Evolutionary conservation across 2,329 filamentous ascomycete genomes (phyloP).

Genomic region (Verticillium isaacii): DNA sequence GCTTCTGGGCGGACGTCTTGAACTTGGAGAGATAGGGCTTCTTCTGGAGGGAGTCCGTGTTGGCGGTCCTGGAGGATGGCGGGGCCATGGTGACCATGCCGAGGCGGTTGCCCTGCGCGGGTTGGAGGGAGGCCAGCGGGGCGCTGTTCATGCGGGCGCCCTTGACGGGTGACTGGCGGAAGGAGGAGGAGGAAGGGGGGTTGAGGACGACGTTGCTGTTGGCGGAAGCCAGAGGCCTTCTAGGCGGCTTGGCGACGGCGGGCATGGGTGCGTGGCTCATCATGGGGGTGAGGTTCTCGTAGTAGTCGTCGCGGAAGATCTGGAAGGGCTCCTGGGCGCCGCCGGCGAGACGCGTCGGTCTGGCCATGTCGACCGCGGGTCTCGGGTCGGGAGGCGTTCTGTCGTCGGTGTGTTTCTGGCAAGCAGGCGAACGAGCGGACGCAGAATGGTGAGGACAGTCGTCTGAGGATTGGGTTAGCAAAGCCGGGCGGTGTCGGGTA

Average conservation of each 20-base stretch:
- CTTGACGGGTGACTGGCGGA: conserved; percentile 68
- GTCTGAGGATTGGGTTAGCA: neutral
- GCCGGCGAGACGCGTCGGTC: conserved; percentile 40
- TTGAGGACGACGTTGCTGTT: conserved; percentile 64
- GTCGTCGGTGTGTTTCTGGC: neutral
- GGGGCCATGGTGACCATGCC: conserved; percentile 65
- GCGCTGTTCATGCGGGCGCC: conserved; percentile 49
- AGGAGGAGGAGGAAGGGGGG: conserved; percentile 48
- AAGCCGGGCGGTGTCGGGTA: neutral
- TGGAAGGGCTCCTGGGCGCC: conserved; percentile 42
- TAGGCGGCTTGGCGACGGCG: conserved; percentile 39
- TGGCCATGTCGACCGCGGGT: conserved; percentile 47
- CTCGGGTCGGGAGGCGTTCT: neutral
- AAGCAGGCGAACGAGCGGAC: neutral
- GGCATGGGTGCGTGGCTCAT: conserved; percentile 55
- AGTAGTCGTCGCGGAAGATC: conserved; percentile 49
- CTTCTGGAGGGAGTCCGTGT: conserved; percentile 67
- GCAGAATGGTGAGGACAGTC: neutral
- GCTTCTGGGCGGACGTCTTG: conserved; percentile 52
- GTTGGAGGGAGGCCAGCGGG: conserved; percentile 54
- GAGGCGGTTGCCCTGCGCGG: conserved; percentile 53
- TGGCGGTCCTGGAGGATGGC: conserved; percentile 47
- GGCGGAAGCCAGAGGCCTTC: conserved; percentile 42
- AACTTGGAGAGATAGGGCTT: conserved; percentile 57
- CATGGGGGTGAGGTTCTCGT: conserved; percentile 40